Percentiles rank a stretch among this genome's conserved stretches.
These are phyloP conservation scores for Smittium culicis DNA, from an alignment of 371 early-diverging fungal species.

Conservation along the genomic window DNA sequence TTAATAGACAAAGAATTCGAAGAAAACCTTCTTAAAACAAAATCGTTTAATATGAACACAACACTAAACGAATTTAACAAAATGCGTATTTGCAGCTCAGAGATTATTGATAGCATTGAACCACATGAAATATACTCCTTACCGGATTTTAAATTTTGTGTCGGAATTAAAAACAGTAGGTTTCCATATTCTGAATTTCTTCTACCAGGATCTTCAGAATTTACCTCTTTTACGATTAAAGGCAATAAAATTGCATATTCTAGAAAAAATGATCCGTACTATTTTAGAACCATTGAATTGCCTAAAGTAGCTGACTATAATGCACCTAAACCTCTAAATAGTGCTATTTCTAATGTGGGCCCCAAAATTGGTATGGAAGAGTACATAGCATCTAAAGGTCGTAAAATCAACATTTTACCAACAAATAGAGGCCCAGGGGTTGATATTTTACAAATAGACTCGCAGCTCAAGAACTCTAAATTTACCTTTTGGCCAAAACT, in stretches of 20 bases:
- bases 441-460: background rate
- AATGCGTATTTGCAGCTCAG: conserved; percentile 17
- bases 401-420: background rate
- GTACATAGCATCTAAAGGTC: background rate
- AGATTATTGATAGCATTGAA: too few relatives aligned
- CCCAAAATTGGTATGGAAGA: background rate
- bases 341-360: background rate
- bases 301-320: background rate
- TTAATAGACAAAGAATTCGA: too few relatives aligned
- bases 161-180: conserved; percentile 17
- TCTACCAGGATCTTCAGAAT: conserved; percentile 21
- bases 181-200: conserved; percentile 16
- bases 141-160: conserved; percentile 16
- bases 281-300: conserved; percentile 2
- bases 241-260: conserved; percentile 24
- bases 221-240: conserved; percentile 27
- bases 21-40: too few relatives aligned
- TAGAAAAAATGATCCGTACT: conserved; percentile 19
- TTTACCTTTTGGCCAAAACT: background rate
- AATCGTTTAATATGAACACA: too few relatives aligned
- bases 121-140: conserved; percentile 17
- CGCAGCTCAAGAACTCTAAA: background rate
- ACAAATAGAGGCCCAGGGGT: background rate
- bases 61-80: too few relatives aligned
- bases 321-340: background rate